Conservation (phyloP, 179 eudicot species). For the Sideroxylon spinosum region DNA sequence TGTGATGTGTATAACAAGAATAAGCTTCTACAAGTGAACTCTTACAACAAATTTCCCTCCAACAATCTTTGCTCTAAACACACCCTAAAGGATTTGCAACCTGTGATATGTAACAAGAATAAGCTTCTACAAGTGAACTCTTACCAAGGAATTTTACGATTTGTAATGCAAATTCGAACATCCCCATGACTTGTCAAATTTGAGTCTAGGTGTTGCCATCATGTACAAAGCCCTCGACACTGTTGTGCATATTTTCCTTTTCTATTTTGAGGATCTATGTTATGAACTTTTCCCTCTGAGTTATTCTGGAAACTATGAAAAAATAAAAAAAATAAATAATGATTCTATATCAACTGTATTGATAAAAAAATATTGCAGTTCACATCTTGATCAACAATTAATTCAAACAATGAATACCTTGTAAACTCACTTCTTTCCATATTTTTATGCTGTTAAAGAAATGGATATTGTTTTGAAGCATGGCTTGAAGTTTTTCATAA, state of each 20-base stretch:
- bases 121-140: not conserved
- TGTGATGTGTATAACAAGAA: not conserved
- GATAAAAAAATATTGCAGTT: too few species aligned
- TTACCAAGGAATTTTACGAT: not conserved
- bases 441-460: not conserved
- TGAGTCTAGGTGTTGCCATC: not conserved
- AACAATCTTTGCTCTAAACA: too few species aligned
- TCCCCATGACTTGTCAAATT: not conserved
- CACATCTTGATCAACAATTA: not conserved
- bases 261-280: not conserved
- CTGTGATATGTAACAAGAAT: not conserved
- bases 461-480: not conserved
- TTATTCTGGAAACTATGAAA: not conserved
- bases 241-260: not conserved
- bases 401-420: constrained; percentile 8
- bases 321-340: not conserved
- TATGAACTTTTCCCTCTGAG: not conserved
- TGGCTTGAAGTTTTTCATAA: constrained; percentile 3
- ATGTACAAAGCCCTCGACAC: not conserved
- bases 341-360: not conserved
- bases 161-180: too few species aligned
- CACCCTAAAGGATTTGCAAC: not conserved
- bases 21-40: not conserved
- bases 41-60: not conserved
- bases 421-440: not conserved